Percentiles rank a stretch among this genome's conserved stretches.
phyloP scores from a whole-genome alignment of 2,329 filamentous ascomycete genomes.

The Beauveria pseudobassiana region DNA sequence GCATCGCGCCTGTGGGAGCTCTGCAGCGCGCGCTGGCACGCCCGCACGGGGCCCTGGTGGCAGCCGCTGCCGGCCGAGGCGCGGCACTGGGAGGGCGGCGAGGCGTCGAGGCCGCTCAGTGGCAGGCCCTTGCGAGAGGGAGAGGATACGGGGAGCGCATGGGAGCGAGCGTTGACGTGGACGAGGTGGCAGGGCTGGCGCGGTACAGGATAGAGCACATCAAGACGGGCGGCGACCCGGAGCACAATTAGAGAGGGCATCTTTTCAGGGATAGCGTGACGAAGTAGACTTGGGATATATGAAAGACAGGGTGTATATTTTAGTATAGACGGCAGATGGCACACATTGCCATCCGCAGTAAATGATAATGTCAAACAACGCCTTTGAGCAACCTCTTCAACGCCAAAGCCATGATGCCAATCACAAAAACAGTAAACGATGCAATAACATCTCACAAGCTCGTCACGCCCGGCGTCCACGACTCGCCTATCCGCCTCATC shows the following conservation, averaged over 20 bases:
- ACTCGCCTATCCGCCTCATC: constrained; percentile 76
- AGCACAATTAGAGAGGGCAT: not conserved
- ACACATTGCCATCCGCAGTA: not conserved
- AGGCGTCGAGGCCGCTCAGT: constrained; percentile 18
- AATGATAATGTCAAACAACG: not conserved
- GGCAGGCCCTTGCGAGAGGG: constrained; percentile 5
- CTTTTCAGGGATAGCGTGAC: not conserved
- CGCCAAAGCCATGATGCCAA: constrained; percentile 7
- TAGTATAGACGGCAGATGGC: not conserved
- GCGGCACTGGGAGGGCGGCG: constrained; percentile 56
- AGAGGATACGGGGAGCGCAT: constrained; percentile 21
- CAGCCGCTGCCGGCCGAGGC: constrained; percentile 56
- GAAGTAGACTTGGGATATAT: not conserved
- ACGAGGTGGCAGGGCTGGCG: constrained; percentile 32
- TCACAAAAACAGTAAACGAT: not conserved
- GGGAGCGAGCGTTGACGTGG: constrained; percentile 27
- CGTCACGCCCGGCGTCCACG: constrained; percentile 69
- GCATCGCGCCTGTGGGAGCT: constrained; percentile 76
- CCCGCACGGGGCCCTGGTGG: constrained; percentile 61
- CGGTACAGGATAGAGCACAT: constrained; percentile 30
- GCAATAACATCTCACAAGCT: constrained; percentile 35
- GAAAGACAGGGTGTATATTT: not conserved
- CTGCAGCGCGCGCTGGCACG: constrained; percentile 66
- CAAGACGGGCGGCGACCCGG: constrained; percentile 18
- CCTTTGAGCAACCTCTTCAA: not conserved